Conservation (phyloP, 2,329 filamentous ascomycete species). For the Lachnellula arida region DNA sequence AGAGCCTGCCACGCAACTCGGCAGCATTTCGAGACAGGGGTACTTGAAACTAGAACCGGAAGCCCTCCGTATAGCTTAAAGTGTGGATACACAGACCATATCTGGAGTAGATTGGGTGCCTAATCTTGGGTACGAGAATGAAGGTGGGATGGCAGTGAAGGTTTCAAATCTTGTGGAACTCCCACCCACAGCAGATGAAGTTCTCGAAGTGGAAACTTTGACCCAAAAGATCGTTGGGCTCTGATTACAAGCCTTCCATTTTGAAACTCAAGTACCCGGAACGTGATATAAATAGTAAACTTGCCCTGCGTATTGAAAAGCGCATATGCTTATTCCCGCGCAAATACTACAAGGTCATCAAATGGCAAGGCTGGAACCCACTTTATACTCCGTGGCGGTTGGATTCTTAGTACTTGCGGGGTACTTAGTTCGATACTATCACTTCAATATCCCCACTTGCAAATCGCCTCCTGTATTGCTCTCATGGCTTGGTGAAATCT, state of each 20-base stretch:
- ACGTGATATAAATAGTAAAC: neutral
- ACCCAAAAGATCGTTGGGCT: too few relatives aligned
- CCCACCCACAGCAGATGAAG: too few relatives aligned
- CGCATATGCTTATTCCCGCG: neutral
- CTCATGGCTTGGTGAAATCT: neutral
- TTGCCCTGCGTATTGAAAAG: neutral
- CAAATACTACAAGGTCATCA: neutral
- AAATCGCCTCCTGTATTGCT: neutral
- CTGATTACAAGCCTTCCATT: too few relatives aligned
- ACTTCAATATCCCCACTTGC: neutral
- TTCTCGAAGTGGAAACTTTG: too few relatives aligned
- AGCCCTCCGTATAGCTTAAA: neutral
- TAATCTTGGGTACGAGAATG: neutral
- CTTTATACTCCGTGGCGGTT: constrained; percentile 3
- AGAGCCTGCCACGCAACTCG: constrained; percentile 1
- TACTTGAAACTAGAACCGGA: neutral
- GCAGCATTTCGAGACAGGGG: neutral
- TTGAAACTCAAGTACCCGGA: neutral
- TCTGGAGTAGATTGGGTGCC: neutral
- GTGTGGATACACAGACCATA: neutral
- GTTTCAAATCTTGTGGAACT: neutral
- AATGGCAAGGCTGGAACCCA: neutral
- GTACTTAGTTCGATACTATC: neutral
- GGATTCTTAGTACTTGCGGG: neutral
- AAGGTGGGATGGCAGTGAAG: neutral